These are phyloP conservation scores for Nakazawaea anatomiae DNA, from an alignment of 805 yeast species.

Conservation along the genomic window DNA sequence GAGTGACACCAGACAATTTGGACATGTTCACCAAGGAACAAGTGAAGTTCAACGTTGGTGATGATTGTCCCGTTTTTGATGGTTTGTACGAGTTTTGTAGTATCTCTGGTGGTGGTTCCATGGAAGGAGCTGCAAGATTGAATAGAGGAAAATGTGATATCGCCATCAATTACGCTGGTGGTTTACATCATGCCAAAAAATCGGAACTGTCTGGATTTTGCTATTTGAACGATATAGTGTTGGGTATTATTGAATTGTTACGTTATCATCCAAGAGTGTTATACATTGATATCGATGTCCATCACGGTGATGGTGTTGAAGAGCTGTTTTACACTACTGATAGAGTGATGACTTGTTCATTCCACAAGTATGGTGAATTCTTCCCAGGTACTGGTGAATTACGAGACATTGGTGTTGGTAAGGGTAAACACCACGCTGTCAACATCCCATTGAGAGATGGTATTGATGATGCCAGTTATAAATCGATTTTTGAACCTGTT, in stretches of 20 bases:
- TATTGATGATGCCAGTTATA: slow-evolving; percentile 84
- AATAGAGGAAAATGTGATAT: slow-evolving; percentile 81
- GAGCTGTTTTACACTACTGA: slow-evolving; percentile 92
- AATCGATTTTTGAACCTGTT: slow-evolving; percentile 84
- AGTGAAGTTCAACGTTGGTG: slow-evolving; percentile 91
- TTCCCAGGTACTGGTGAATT: slow-evolving; percentile 92
- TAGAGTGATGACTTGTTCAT: slow-evolving; percentile 84
- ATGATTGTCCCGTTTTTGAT: slow-evolving; percentile 84
- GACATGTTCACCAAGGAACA: slow-evolving; percentile 85
- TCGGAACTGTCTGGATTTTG: slow-evolving; percentile 89
- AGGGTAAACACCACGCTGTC: slow-evolving; percentile 76
- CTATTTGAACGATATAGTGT: slow-evolving; percentile 83
- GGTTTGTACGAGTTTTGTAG: slow-evolving; percentile 73
- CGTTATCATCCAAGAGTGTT: slow-evolving; percentile 81
- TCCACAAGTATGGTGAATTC: slow-evolving; percentile 89
- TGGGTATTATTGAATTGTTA: slow-evolving; percentile 73
- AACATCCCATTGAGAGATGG: slow-evolving; percentile 91
- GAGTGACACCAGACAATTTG: slow-evolving; percentile 90
- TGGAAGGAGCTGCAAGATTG: slow-evolving; percentile 85
- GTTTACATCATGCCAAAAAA: slow-evolving; percentile 89
- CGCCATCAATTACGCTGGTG: slow-evolving; percentile 93
- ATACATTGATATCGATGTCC: slow-evolving; percentile 86
- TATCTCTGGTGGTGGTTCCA: slow-evolving; percentile 81
- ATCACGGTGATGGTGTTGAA: slow-evolving; percentile 94
- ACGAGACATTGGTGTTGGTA: slow-evolving; percentile 78